A percentile compares a stretch with the other conserved stretches of the same genome.
phyloP scores from a whole-genome alignment of 768 basidiomycete genomes.

The Pilatotrama ljubarskyi region DNA sequence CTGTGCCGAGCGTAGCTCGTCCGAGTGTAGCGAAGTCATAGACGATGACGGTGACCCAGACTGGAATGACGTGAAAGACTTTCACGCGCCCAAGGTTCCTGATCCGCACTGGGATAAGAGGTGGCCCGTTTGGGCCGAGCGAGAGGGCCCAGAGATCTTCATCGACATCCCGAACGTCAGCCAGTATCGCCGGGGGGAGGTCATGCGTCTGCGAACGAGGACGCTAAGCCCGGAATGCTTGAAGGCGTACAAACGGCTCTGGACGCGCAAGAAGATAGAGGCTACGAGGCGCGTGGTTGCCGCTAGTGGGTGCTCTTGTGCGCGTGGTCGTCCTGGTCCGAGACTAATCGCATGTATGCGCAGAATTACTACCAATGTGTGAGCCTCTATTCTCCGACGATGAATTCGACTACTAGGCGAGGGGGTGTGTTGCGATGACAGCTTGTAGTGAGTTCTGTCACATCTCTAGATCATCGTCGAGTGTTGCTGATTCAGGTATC shows the following conservation, averaged over 20 bases:
- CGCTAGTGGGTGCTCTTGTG: background rate
- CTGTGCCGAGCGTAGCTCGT: background rate
- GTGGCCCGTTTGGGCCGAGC: slow-evolving; percentile 3
- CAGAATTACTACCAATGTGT: too few relatives aligned
- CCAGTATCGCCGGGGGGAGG: background rate
- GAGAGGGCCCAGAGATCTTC: slow-evolving; percentile 15
- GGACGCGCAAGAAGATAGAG: background rate
- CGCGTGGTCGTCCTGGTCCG: too few relatives aligned
- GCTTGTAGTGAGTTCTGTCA: too few relatives aligned
- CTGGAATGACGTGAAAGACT: background rate
- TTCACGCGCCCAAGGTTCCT: background rate
- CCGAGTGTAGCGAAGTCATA: background rate
- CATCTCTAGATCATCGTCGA: too few relatives aligned
- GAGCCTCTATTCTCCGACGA: too few relatives aligned
- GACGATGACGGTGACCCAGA: slow-evolving; percentile 5
- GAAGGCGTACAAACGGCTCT: slow-evolving; percentile 1
- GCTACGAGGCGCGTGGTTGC: background rate
- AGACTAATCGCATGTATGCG: background rate
- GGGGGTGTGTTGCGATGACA: too few relatives aligned
- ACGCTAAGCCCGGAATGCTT: slow-evolving; percentile 6
- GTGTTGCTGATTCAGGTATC: too few relatives aligned
- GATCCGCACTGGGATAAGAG: background rate
- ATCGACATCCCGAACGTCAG: slow-evolving; percentile 3
- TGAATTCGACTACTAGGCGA: too few relatives aligned
- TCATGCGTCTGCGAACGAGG: background rate